phyloP scores from a whole-genome alignment of 2,329 filamentous ascomycete species.

The Hypoxylon sp. region DNA sequence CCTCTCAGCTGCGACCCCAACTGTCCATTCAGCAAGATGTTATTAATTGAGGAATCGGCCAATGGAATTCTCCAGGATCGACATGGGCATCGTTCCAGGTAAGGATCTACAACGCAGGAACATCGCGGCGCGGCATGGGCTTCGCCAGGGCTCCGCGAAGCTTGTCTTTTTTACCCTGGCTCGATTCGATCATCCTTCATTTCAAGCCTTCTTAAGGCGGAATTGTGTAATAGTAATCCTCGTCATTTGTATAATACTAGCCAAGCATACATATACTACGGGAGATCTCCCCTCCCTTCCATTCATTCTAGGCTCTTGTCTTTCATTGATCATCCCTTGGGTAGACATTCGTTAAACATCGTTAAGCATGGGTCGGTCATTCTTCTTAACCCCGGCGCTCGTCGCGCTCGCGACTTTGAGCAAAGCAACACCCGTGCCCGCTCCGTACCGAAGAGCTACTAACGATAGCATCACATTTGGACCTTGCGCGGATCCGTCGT shows the following conservation, averaged over 20 bases:
- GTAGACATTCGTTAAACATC: too few relatives aligned
- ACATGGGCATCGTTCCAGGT: conserved; percentile 3
- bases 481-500: conserved; percentile 25
- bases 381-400: conserved; percentile 14
- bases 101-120: conserved; percentile 25
- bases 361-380: conserved; percentile 27
- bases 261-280: conserved; percentile 5
- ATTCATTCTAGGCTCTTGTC: background rate
- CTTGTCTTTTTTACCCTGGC: background rate
- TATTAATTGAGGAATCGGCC: conserved; percentile 9
- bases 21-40: background rate
- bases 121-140: conserved; percentile 9
- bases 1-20: conserved; percentile 8
- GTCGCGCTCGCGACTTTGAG: conserved; percentile 24
- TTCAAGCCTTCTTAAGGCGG: conserved; percentile 10
- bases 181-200: too few relatives aligned
- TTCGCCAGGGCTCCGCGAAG: conserved; percentile 3
- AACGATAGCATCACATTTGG: conserved; percentile 30
- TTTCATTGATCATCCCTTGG: background rate
- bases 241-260: background rate
- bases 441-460: background rate
- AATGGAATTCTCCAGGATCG: background rate
- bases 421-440: conserved; percentile 14
- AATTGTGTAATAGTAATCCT: conserved; percentile 13
- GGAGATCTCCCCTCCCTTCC: background rate